These are phyloP conservation scores for Pseudocercospora pini-densiflorae DNA, from an alignment of 2,329 filamentous ascomycete species.

Conservation along the genomic window DNA sequence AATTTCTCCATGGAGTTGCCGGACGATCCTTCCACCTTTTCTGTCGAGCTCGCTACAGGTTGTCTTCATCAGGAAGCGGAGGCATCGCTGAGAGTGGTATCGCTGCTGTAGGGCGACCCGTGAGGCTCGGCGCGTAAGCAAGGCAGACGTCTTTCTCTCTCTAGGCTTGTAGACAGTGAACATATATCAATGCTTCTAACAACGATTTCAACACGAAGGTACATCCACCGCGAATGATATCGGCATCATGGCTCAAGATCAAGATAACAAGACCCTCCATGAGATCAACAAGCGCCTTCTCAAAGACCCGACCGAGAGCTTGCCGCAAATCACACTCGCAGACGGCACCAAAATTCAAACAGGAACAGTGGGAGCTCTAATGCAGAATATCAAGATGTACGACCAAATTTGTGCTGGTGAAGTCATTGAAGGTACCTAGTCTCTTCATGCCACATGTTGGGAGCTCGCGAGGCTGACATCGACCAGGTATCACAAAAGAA, in stretches of 20 bases:
- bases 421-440: conserved; percentile 7
- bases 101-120: no score
- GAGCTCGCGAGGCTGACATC: no score
- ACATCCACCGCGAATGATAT: no score
- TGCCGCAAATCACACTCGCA: conserved; percentile 10
- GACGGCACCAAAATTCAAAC: conserved; percentile 14
- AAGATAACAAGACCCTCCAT: conserved; percentile 3
- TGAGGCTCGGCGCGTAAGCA: no score
- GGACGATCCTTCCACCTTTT: no score
- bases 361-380: conserved; percentile 14
- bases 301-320: conserved; percentile 2
- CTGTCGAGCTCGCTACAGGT: no score
- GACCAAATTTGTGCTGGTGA: conserved; percentile 13
- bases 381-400: conserved; percentile 17
- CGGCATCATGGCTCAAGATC: conserved; percentile 5
- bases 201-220: no score
- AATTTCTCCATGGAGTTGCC: no score
- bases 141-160: background rate
- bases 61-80: no score
- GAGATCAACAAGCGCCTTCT: conserved; percentile 11
- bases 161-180: no score
- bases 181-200: background rate
- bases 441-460: no score
- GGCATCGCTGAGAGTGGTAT: no score
- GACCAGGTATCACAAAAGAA: conserved; percentile 1